Conservation (phyloP, 1,284 basidiomycete species). For the Sanguinoderma infundibulare region DNA sequence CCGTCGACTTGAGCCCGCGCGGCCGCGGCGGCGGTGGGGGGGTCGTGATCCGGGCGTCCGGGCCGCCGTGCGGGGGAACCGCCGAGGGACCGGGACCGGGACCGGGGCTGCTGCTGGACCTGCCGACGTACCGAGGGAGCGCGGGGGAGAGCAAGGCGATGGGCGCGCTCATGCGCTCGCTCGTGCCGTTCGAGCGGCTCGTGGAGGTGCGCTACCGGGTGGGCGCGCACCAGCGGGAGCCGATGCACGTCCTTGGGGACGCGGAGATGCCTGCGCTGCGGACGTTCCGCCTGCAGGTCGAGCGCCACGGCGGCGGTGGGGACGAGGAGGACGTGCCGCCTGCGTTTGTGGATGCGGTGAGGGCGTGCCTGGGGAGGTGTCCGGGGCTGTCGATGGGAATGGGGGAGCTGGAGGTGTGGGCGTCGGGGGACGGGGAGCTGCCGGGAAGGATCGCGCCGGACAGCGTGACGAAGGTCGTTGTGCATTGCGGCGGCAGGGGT, state of each 20-base stretch:
- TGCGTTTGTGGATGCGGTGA: no score
- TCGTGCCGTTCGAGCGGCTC: slow-evolving; percentile 12
- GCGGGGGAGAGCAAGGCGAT: not conserved
- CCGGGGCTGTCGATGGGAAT: no score
- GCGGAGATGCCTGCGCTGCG: slow-evolving; percentile 4
- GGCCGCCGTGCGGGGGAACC: slow-evolving; percentile 1
- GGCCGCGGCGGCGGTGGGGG: not conserved
- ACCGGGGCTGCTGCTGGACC: slow-evolving; percentile 14
- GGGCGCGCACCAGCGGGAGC: slow-evolving; percentile 2
- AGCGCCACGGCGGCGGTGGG: no score
- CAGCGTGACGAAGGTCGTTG: no score
- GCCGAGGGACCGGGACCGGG: not conserved
- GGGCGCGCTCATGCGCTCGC: slow-evolving; percentile 3
- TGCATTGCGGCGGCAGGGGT: no score
- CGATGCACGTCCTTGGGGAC: slow-evolving; percentile 5
- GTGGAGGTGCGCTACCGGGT: slow-evolving; percentile 5
- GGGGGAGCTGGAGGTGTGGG: no score
- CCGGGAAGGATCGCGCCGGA: no score
- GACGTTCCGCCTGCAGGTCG: not conserved
- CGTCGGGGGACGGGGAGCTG: no score
- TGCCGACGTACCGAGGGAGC: slow-evolving; percentile 1
- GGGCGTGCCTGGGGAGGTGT: no score
- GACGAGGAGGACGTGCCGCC: no score
- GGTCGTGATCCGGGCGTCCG: slow-evolving; percentile 11
- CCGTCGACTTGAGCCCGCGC: slow-evolving; percentile 4